Base-by-base conservation (phyloP, 305 asterid genomes). In the Ajuga reptans region DNA sequence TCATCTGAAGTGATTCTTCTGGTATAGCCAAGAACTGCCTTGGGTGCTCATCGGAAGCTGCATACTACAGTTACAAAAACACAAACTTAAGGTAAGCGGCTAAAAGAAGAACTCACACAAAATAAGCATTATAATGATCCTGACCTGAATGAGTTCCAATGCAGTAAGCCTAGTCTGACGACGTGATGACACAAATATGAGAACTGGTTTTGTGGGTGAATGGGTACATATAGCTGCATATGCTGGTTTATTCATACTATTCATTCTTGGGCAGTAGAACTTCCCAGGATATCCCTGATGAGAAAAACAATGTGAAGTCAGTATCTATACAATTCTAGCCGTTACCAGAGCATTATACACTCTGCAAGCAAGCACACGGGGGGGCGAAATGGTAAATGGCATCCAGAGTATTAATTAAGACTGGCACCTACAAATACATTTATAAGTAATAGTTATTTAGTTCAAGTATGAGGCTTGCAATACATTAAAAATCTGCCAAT, bases 141-240 rank as follows among this genome's bases (percentile, higher is more conserved):
- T 79, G 61, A 93, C 99, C 90, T 90, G 97, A 82, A 93, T 90
- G 83, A 91, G 96, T 75, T 93, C 97, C 78, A 93, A 82, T 37
- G 97, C 99, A 67, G 99, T 93, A 66, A 93, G 96, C 82, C 99
- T 91, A 51, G 99, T 93, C 78, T 93, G 99, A 69, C 99, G 99
- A 74, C 99, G 97, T 33, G 99, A 93, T 66, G 99, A 93, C 72
- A 93, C 99, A 79, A 93, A 93, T 75, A 93, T 86, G 62, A 93
- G 94, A 82, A 93, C 97, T 56, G 99, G 99, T 79, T 93, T 93
- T 77, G 91, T 77, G 69, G 99, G 99, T 65, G 97, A 91, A 83
- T 93, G 96, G 53, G 99, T 91, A 77, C 96, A 87, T 79, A 93
- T 91, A 73, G 99, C 96, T 82, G 99, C 99, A 82, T 93, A 93